Evolutionary conservation across 1,284 basidiomycete species (phyloP).

Genomic region (Leucoagaricus sp.): DNA sequence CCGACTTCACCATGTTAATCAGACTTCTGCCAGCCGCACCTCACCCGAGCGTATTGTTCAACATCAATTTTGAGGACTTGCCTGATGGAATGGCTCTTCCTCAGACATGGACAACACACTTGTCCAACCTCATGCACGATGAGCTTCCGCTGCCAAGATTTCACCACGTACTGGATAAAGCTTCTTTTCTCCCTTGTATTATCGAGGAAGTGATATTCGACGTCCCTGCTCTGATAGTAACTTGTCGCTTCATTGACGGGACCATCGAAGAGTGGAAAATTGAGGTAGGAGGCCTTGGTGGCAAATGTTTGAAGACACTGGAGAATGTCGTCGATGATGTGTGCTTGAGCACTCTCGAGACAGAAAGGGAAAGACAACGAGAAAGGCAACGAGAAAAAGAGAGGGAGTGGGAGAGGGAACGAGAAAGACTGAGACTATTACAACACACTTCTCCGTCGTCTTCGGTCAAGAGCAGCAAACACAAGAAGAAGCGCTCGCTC

Average conservation of each 20-base stretch:
- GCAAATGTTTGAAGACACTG: slow-evolving; percentile 8
- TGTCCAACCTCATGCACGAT: slow-evolving; percentile 15
- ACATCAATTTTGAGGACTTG: slow-evolving; percentile 19
- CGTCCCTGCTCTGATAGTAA: slow-evolving; percentile 5
- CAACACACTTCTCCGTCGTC: not conserved
- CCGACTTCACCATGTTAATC: slow-evolving; percentile 18
- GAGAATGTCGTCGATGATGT: slow-evolving; percentile 14
- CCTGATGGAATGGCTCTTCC: slow-evolving; percentile 14
- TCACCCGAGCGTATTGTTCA: slow-evolving; percentile 19
- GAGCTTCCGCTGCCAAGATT: slow-evolving; percentile 11
- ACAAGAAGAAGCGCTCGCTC: slow-evolving; percentile 15
- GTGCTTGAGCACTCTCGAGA: slow-evolving; percentile 10
- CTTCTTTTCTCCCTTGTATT: slow-evolving; percentile 13
- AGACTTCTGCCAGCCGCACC: slow-evolving; percentile 19
- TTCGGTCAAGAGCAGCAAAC: slow-evolving; percentile 3
- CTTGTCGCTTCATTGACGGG: slow-evolving; percentile 13
- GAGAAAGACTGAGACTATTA: slow-evolving; percentile 3
- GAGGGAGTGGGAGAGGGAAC: slow-evolving; percentile 5
- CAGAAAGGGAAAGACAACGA: slow-evolving; percentile 5
- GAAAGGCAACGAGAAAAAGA: slow-evolving; percentile 9
- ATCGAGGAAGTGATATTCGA: slow-evolving; percentile 14
- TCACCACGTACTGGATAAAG: slow-evolving; percentile 12
- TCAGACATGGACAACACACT: slow-evolving; percentile 1
- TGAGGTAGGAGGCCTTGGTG: not conserved
- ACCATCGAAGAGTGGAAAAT: slow-evolving; percentile 12